These are phyloP conservation scores for Auricularia heimuer DNA, from an alignment of 768 basidiomycete genomes.

Conservation along the genomic window DNA sequence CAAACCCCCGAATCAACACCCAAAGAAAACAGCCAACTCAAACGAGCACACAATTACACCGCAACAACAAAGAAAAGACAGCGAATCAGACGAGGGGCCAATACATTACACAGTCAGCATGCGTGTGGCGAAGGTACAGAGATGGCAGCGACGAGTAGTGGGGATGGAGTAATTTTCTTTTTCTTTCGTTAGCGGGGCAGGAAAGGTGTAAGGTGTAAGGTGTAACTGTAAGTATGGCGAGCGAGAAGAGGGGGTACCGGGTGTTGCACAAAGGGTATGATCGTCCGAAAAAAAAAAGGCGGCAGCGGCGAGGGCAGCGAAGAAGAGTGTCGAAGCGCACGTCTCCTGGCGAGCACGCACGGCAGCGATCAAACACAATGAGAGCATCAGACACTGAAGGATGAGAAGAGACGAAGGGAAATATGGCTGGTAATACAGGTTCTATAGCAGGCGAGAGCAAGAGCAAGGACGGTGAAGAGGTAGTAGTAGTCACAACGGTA, in stretches of 20 bases:
- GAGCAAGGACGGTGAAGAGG: neutral
- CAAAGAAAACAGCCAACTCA: too few species aligned
- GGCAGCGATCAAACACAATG: neutral
- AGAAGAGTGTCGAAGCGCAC: neutral
- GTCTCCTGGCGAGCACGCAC: neutral
- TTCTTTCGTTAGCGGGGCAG: too few species aligned
- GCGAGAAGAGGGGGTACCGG: neutral
- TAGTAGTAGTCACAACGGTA: neutral
- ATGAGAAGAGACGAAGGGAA: neutral
- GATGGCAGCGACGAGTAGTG: too few species aligned
- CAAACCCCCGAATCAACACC: too few species aligned
- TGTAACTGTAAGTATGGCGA: neutral
- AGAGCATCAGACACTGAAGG: neutral
- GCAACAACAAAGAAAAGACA: too few species aligned
- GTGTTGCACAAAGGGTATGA: neutral
- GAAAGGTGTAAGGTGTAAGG: too few species aligned
- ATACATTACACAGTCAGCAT: too few species aligned
- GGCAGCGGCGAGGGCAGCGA: neutral
- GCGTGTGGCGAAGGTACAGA: too few species aligned
- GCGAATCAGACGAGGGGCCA: too few species aligned
- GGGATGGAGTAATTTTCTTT: too few species aligned
- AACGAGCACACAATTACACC: too few species aligned
- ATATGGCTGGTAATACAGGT: neutral
- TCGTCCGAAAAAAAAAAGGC: neutral
- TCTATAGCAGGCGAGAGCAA: neutral